Percentiles rank a stretch among this genome's conserved stretches.
These are phyloP conservation scores for Aspergillus japonicus DNA, from an alignment of 2,329 filamentous ascomycete species.

Conservation along the genomic window DNA sequence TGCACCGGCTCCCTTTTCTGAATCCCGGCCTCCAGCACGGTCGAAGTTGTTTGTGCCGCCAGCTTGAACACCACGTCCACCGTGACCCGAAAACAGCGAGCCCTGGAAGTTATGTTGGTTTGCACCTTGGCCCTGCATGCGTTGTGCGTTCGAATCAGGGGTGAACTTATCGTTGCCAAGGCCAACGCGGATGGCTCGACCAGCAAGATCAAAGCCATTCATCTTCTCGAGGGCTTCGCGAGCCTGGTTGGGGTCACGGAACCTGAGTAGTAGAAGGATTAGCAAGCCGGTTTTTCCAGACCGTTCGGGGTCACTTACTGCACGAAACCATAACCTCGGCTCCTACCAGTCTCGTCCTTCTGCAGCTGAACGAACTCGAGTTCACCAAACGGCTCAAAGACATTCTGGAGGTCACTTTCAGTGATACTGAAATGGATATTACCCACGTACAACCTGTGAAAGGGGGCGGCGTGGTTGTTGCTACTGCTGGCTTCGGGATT, in stretches of 20 bases:
- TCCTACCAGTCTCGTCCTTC: constrained; percentile 87
- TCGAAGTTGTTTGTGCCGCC: constrained; percentile 78
- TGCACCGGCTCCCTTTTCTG: constrained; percentile 82
- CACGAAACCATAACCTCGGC: constrained; percentile 95
- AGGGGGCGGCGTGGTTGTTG: constrained; percentile 81
- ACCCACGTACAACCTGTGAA: constrained; percentile 96
- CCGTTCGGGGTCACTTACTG: constrained; percentile 65
- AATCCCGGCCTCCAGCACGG: constrained; percentile 82
- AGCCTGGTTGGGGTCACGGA: constrained; percentile 84
- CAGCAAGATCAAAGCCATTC: constrained; percentile 98
- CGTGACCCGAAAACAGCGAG: constrained; percentile 86
- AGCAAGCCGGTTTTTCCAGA: neutral
- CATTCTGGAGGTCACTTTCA: constrained; percentile 89
- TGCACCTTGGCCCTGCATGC: constrained; percentile 75
- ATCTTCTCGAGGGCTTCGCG: constrained; percentile 96
- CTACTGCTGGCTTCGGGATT: constrained; percentile 67
- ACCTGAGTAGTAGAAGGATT: constrained; percentile 46
- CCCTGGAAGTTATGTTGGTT: constrained; percentile 73
- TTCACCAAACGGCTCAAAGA: constrained; percentile 97
- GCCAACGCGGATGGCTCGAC: constrained; percentile 94
- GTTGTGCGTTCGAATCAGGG: constrained; percentile 91
- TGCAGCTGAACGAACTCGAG: constrained; percentile 97
- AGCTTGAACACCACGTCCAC: constrained; percentile 79
- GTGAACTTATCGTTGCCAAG: constrained; percentile 99
- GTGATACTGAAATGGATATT: constrained; percentile 99